phyloP scores from a whole-genome alignment of 2,329 filamentous ascomycete species.

The Bipolaris cookei region DNA sequence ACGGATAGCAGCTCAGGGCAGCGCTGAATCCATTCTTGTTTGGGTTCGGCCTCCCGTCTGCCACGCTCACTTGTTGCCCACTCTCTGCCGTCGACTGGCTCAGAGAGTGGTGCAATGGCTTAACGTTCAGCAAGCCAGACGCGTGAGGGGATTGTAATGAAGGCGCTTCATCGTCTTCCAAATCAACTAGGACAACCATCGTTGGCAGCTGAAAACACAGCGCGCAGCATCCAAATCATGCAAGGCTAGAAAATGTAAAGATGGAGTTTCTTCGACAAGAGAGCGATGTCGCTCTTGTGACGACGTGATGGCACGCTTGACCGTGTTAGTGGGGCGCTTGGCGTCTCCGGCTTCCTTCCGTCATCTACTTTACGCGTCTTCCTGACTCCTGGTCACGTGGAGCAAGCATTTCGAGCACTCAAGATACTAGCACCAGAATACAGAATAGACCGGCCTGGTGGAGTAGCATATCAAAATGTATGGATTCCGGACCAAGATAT shows the following conservation, averaged over 20 bases:
- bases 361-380: neutral
- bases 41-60: conserved; percentile 52
- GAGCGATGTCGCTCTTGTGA: conserved; percentile 31
- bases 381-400: neutral
- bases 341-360: conserved; percentile 13
- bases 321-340: conserved; percentile 24
- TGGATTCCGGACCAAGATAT: neutral
- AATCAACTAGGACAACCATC: conserved; percentile 55
- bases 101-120: conserved; percentile 41
- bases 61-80: conserved; percentile 18
- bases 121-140: conserved; percentile 28
- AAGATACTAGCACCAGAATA: neutral
- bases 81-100: conserved; percentile 10
- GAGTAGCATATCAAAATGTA: neutral
- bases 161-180: conserved; percentile 50
- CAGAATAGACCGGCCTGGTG: no score
- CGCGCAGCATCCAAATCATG: conserved; percentile 40
- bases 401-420: no score
- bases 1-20: conserved; percentile 73
- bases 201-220: conserved; percentile 22
- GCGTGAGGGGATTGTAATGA: conserved; percentile 28
- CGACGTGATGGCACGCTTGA: conserved; percentile 17
- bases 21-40: conserved; percentile 67
- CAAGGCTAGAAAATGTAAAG: conserved; percentile 7
- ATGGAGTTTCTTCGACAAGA: conserved; percentile 6